phyloP scores from a whole-genome alignment of 139 green algal species.

The Haematococcus lacustris region DNA sequence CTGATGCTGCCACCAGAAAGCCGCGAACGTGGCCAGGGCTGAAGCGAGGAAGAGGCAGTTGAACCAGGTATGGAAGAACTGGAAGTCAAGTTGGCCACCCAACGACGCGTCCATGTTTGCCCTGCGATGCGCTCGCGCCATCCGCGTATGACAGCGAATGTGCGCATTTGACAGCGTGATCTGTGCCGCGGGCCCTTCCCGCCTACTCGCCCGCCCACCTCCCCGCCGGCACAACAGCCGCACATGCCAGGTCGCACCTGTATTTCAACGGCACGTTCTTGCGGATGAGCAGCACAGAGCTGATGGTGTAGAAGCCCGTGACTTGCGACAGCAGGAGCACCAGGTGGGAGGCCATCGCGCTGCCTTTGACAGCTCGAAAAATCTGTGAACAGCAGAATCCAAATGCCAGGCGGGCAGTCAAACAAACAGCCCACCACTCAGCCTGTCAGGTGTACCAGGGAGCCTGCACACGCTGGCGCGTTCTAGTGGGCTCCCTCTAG shows the following conservation, averaged over 20 bases:
- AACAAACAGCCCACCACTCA: too few relatives aligned
- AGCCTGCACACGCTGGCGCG: too few relatives aligned
- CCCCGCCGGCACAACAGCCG: too few relatives aligned
- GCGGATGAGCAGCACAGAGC: constrained; percentile 75
- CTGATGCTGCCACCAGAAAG: constrained; percentile 25
- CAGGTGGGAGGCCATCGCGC: constrained; percentile 40
- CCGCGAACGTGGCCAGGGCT: constrained; percentile 32
- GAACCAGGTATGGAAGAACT: constrained; percentile 75
- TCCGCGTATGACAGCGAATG: too few relatives aligned
- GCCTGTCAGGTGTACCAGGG: too few relatives aligned
- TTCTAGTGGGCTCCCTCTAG: too few relatives aligned
- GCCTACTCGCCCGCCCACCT: too few relatives aligned
- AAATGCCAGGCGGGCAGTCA: too few relatives aligned
- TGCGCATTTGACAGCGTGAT: too few relatives aligned
- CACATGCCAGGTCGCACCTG: constrained; percentile 15
- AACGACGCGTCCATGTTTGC: constrained; percentile 57
- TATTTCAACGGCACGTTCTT: constrained; percentile 70
- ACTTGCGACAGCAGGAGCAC: constrained; percentile 70
- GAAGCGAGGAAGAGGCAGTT: constrained; percentile 57
- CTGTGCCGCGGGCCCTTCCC: too few relatives aligned
- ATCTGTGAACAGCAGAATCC: constrained; percentile 35
- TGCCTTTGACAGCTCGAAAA: constrained; percentile 45
- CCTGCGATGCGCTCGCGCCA: too few relatives aligned
- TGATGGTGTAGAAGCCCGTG: constrained; percentile 76
- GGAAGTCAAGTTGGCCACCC: constrained; percentile 74